Evolutionary conservation across 352 stramenopile genomes (phyloP).

Genomic region (Phytophthora sp.): DNA sequence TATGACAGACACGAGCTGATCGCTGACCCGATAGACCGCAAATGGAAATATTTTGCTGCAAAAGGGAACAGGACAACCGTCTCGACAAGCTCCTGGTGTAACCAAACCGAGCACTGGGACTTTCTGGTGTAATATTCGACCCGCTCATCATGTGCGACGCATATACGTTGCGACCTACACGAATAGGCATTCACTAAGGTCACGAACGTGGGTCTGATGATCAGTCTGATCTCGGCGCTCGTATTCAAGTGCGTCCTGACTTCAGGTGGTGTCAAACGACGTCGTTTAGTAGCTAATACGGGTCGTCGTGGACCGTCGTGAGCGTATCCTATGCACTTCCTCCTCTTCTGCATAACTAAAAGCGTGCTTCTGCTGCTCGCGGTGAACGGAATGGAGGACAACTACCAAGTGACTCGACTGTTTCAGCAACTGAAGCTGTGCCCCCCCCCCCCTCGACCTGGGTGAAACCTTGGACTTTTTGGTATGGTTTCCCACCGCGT

Average conservation of each 20-base stretch:
- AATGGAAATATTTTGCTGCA: too few species aligned
- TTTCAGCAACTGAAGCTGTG: background rate
- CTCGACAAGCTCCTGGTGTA: too few species aligned
- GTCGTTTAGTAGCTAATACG: background rate
- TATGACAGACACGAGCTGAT: too few species aligned
- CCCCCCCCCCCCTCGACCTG: background rate
- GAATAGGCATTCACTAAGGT: conserved; percentile 39
- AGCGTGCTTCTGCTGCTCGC: background rate
- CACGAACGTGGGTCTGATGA: background rate
- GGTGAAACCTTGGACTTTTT: background rate
- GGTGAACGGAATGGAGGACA: background rate
- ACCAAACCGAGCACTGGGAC: background rate
- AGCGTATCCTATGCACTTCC: background rate
- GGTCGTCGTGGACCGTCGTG: background rate
- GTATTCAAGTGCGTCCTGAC: background rate
- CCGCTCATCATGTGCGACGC: conserved; percentile 38
- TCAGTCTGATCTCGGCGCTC: background rate
- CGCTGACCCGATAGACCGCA: too few species aligned
- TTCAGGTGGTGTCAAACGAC: background rate
- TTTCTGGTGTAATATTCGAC: conserved; percentile 15
- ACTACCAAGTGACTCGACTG: background rate
- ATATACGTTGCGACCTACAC: conserved; percentile 42
- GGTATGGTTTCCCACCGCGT: background rate
- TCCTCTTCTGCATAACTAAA: background rate
- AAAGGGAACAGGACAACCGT: too few species aligned